A percentile compares a stretch with the other conserved stretches of the same genome.
phyloP scores from a whole-genome alignment of 1,284 basidiomycete genomes.

The Kalmanozyma brasiliensis region DNA sequence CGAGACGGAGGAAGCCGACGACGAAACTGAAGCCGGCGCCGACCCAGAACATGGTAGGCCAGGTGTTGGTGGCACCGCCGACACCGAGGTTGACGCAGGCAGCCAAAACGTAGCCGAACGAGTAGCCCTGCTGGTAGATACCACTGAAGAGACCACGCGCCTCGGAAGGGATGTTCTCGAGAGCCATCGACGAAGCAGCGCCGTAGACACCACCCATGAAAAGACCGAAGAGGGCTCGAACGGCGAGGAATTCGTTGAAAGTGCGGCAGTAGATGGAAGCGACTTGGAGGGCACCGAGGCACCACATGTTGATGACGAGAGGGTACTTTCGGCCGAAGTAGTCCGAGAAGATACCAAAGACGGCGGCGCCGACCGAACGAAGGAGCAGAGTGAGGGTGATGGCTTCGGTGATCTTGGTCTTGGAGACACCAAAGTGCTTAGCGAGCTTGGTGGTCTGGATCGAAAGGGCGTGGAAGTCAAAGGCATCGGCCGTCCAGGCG shows the following conservation, averaged over 20 bases:
- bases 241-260: constrained; percentile 50
- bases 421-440: constrained; percentile 46
- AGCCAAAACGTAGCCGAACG: constrained; percentile 53
- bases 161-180: constrained; percentile 51
- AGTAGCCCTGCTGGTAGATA: constrained; percentile 56
- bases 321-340: constrained; percentile 71
- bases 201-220: constrained; percentile 56
- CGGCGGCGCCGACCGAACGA: constrained; percentile 50
- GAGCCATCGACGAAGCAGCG: constrained; percentile 26
- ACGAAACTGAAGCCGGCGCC: constrained; percentile 47
- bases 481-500: constrained; percentile 46
- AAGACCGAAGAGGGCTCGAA: constrained; percentile 53
- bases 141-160: constrained; percentile 52
- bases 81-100: constrained; percentile 53
- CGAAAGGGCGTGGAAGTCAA: constrained; percentile 53
- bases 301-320: constrained; percentile 52
- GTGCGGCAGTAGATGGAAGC: constrained; percentile 40
- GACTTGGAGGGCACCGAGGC: constrained; percentile 49
- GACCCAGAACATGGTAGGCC: constrained; percentile 56
- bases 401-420: constrained; percentile 44
- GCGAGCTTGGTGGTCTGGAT: constrained; percentile 51
- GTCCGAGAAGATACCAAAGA: constrained; percentile 50
- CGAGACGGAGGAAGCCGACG: constrained; percentile 42
- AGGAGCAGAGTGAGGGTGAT: constrained; percentile 53
- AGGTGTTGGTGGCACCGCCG: constrained; percentile 37